These are phyloP conservation scores for Colletotrichum costaricense DNA, from an alignment of 2,329 filamentous ascomycete genomes.

Conservation along the genomic window DNA sequence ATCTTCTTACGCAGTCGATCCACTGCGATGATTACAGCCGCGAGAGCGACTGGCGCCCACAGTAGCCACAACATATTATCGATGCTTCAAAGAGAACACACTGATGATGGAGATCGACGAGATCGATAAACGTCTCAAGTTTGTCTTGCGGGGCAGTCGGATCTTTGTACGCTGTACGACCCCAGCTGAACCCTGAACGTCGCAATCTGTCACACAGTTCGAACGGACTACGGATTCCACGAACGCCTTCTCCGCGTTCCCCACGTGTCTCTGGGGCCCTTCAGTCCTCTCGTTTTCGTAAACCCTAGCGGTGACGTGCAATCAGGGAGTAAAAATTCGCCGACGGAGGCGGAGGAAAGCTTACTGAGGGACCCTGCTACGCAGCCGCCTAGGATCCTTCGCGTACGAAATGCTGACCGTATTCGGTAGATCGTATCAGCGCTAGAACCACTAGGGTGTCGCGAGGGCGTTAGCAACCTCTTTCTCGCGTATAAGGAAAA, in stretches of 20 bases:
- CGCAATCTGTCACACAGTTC: neutral
- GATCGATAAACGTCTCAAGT: neutral
- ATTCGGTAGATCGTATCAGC: constrained; percentile 4
- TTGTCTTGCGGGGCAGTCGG: neutral
- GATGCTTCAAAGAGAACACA: neutral
- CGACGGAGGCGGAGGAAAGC: neutral
- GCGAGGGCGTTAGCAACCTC: neutral
- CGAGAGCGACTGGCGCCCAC: neutral
- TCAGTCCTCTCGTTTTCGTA: neutral
- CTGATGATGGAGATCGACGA: neutral
- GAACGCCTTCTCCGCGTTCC: too few species aligned
- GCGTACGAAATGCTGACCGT: constrained; percentile 1
- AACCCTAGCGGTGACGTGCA: neutral
- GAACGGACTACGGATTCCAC: too few species aligned
- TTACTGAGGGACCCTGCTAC: neutral
- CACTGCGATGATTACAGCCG: neutral
- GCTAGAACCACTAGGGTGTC: neutral
- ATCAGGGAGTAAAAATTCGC: neutral
- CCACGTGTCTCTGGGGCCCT: too few species aligned
- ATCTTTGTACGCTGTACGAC: neutral
- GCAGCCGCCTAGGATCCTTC: neutral
- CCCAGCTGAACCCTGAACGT: neutral
- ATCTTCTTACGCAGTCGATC: constrained; percentile 15
- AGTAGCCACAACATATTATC: constrained; percentile 21
- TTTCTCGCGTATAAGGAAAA: neutral